Percentiles rank a stretch among this genome's conserved stretches.
Conservation (phyloP, 208 protist species). For the Leishmania tropica region DNA sequence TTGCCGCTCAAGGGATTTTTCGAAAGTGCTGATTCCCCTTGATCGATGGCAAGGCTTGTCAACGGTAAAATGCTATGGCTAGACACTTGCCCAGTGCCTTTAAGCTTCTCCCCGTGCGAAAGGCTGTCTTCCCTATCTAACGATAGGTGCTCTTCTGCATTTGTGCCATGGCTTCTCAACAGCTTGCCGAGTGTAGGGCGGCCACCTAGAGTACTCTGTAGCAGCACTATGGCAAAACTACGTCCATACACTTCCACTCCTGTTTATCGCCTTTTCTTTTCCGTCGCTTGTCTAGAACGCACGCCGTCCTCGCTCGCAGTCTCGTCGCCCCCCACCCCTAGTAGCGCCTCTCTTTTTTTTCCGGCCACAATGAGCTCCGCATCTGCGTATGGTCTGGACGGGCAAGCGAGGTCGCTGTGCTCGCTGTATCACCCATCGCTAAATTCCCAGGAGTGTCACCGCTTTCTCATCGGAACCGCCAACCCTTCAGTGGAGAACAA, state of each 20-base stretch:
- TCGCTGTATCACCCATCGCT: constrained; percentile 61
- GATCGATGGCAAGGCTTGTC: neutral
- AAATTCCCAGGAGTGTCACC: constrained; percentile 42
- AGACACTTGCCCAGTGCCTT: neutral
- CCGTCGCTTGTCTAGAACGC: too few relatives aligned
- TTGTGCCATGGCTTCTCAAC: neutral
- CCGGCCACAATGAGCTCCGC: constrained; percentile 34
- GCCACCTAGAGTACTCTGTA: neutral
- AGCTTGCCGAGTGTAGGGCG: too few relatives aligned
- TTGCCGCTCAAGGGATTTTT: neutral
- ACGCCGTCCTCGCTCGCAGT: neutral
- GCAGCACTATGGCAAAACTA: neutral
- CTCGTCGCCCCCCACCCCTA: neutral
- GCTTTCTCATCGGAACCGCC: constrained; percentile 75
- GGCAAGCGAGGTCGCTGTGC: constrained; percentile 50
- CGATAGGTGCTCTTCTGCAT: neutral
- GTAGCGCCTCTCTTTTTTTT: neutral
- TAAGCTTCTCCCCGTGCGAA: neutral
- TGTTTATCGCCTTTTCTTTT: neutral
- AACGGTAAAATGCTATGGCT: neutral
- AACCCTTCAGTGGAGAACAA: constrained; percentile 61
- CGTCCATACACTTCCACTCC: neutral
- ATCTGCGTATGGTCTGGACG: constrained; percentile 66
- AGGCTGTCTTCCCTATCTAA: neutral
- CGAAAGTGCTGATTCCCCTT: neutral